Evolutionary conservation across 2,329 filamentous ascomycete genomes (phyloP).

Genomic region (Cadophora sp.): DNA sequence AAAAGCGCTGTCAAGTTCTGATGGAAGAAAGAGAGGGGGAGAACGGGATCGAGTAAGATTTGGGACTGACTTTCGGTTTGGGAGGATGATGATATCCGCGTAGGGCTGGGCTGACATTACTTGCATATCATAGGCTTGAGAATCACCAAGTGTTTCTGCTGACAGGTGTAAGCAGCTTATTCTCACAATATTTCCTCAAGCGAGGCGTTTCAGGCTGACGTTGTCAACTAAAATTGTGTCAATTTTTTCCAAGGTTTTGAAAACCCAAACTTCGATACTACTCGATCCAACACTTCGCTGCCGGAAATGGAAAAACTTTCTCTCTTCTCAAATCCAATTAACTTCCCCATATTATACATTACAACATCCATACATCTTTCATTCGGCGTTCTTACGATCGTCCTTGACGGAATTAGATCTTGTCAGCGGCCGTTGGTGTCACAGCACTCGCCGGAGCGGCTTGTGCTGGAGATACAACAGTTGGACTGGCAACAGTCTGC

Average conservation of each 20-base stretch:
- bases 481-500: constrained; percentile 39
- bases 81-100: neutral
- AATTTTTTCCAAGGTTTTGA: neutral
- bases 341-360: constrained; percentile 22
- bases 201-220: no score
- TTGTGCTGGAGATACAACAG: constrained; percentile 16
- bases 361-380: constrained; percentile 11
- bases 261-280: neutral
- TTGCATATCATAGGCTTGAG: neutral
- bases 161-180: constrained; percentile 10
- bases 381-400: neutral
- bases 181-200: neutral
- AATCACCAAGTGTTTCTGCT: neutral
- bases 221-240: neutral
- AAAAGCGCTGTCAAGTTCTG: no score
- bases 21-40: neutral
- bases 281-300: neutral
- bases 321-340: neutral
- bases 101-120: constrained; percentile 2
- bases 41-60: neutral
- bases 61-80: no score
- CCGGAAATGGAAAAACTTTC: neutral
- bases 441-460: constrained; percentile 11
- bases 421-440: constrained; percentile 3
- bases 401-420: constrained; percentile 15